Base-by-base conservation (phyloP, 2,329 filamentous ascomycete genomes). In the Alternaria brassicae region DNA sequence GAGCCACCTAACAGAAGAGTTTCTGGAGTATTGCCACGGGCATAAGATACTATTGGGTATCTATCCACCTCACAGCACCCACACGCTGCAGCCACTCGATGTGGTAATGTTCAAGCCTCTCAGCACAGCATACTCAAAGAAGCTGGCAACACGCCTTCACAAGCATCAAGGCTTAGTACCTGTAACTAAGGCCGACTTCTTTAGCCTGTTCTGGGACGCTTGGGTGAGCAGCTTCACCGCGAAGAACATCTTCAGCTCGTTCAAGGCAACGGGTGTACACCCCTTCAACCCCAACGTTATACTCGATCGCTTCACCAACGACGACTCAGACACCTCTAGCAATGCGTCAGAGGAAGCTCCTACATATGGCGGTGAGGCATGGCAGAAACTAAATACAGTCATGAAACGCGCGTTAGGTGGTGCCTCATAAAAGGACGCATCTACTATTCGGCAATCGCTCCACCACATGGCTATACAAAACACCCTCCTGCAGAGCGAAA, bases 1-100 rank as follows among this genome's bases (percentile, higher is more conserved):
- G 44, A 77, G 68, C 48, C 64, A 80, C 66, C 34, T 74, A 30
- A 73, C 65, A 6, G 55, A 58, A 17, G 58, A 75, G 57, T 80
- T 81, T 59, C 50, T 78, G 36, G 27, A 70, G 28, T 78, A 70
- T 15, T 54, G 17, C 21, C 7, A 40, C 10, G 17, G 17, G 37
- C 7, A 23, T 40, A 30, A 30, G 28, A 30, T 30, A 30, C 28
- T 30, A 30, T 30, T 30, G 12, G 25, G 19, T 42, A 56, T 50
- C 42, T 21, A 34, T 52, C 52, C 30, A 12, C 52, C 42, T 21
- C 37, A 50, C 34, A 32, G 39, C 23, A 45, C 48, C 23, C 37
- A 50, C 21, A 47, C 56, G 30, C 51, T 60, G n/a, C 42, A 60
- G 52, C 56, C 51, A 12, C 45, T 56, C 12, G 51, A 60, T 23